Percentiles rank a stretch among this genome's conserved stretches.
Evolutionary conservation across 371 early-diverging fungal genomes (phyloP).

Genomic region (Apophysomyces elegans): DNA sequence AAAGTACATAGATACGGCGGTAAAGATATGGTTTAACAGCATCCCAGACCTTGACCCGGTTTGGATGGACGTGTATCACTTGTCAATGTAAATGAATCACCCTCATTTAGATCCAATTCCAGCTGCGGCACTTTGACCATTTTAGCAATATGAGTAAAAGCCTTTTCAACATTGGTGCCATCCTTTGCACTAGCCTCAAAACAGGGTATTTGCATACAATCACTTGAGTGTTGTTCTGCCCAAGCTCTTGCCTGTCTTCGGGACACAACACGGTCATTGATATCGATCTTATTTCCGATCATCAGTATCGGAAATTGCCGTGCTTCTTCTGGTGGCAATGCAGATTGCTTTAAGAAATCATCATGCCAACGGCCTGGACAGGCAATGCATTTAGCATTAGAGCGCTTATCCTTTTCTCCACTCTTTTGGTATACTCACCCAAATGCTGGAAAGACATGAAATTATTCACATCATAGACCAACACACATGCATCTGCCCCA

Average conservation of each 20-base stretch:
- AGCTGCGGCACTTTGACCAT: conserved; percentile 58
- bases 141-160: conserved; percentile 65
- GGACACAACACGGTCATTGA: conserved; percentile 8
- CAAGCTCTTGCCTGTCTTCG: conserved; percentile 55
- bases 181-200: conserved; percentile 90
- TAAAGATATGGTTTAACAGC: background rate
- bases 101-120: conserved; percentile 53
- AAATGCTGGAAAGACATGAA: conserved; percentile 92
- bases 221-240: conserved; percentile 46
- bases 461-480: conserved; percentile 98
- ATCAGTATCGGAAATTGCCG: conserved; percentile 33
- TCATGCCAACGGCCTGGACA: conserved; percentile 5
- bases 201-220: conserved; percentile 30
- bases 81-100: conserved; percentile 23
- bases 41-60: background rate
- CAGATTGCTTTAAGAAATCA: conserved; percentile 15
- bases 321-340: conserved; percentile 25
- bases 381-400: background rate
- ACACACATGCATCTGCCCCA: conserved; percentile 99
- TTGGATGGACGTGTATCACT: conserved; percentile 4
- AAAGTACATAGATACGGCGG: background rate
- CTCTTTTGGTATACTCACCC: conserved; percentile 31
- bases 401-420: background rate
- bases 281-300: conserved; percentile 23
- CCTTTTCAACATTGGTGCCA: conserved; percentile 38